Evolutionary conservation across 371 early-diverging fungal genomes (phyloP), one percentile per base, ranked within the genome.

Genomic region (Nematocida sp.): DNA sequence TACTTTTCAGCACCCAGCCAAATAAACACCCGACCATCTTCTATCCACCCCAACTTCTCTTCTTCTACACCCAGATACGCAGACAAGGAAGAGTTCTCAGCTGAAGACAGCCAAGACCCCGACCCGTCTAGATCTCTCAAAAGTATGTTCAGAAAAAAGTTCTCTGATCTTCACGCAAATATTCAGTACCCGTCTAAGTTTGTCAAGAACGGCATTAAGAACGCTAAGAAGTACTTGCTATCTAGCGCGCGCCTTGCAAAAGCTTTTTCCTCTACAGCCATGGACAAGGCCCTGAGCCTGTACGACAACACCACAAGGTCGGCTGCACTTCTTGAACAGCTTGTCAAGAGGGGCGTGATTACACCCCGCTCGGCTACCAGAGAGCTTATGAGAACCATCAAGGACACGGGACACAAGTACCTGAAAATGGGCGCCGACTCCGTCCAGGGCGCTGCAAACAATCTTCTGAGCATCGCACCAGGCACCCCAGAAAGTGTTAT

Each of bases 171-270:
- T 36, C 8, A 15, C 0, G 31, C 32, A 43, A 5, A 67, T 41
- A 31, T 67, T 4, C 57, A 17, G 27, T n/a, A 67, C 7, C 53
- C 11, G 38, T 41, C 36, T 11, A 2, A 31, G 8, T 70, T 70
- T 19, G 32, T 70, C 21, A 62, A 46, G 25, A 70, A 70, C 2
- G 74, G 74, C 0, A 48, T 57, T 25, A n/a, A 56, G 1, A 70
- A 70, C 48, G 74, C 74, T 3, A 57, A 60, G 53, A 70, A 70
- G 32, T 58, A 70, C 32, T 43, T 70, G 4, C 17, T 70, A 3
- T 17, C 21, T 21, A 34, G 46, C 1, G 45, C 62, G 25, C 37
- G n/a, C n/a, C 50, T 70, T 13, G 46, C 74, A 3, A 19, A 50
- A 1, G 60, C 62, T 8, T 70, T 58, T 51, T 17, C 58, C 1